A percentile compares a stretch with the other conserved stretches of the same genome.
Evolutionary conservation across 768 basidiomycete genomes (phyloP).

Genomic region (Tephrocybe rancida): DNA sequence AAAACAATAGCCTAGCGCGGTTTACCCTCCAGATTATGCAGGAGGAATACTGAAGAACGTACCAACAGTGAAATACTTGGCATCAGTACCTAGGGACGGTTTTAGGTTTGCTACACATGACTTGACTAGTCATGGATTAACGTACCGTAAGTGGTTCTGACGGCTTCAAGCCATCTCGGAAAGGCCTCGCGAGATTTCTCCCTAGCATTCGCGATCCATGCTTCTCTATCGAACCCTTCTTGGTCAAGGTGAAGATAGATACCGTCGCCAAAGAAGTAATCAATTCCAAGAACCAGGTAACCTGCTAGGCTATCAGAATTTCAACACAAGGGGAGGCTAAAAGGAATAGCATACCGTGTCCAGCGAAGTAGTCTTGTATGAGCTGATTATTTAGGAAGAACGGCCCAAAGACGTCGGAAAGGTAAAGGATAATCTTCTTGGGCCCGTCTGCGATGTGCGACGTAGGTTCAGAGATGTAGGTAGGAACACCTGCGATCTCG

Average conservation of each 20-base stretch:
- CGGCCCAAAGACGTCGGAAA: slow-evolving; percentile 62
- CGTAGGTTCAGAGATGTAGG: slow-evolving; percentile 50
- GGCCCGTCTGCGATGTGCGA: slow-evolving; percentile 11
- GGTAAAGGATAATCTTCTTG: slow-evolving; percentile 58
- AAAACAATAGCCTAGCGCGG: slow-evolving; percentile 53
- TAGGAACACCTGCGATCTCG: slow-evolving; percentile 44
- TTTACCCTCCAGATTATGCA: not conserved
- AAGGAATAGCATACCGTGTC: slow-evolving; percentile 43
- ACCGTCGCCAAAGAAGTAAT: slow-evolving; percentile 67
- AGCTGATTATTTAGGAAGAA: slow-evolving; percentile 60
- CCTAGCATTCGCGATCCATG: slow-evolving; percentile 43
- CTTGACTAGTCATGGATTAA: not conserved
- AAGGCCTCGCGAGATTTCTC: slow-evolving; percentile 38
- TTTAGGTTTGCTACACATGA: not conserved
- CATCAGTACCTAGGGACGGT: slow-evolving; percentile 23
- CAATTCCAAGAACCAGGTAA: slow-evolving; percentile 58
- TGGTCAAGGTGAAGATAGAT: slow-evolving; percentile 42
- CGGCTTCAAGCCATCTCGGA: slow-evolving; percentile 54
- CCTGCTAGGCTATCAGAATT: slow-evolving; percentile 33
- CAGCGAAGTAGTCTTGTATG: slow-evolving; percentile 66
- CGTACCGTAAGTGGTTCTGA: slow-evolving; percentile 51
- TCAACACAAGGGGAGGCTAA: not conserved
- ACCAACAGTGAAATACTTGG: slow-evolving; percentile 51
- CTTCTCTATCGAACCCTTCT: slow-evolving; percentile 35
- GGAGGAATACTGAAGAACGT: slow-evolving; percentile 13